These are phyloP conservation scores for Tanacetum coccineum DNA, from an alignment of 129 eudicot genomes.

Conservation along the genomic window DNA sequence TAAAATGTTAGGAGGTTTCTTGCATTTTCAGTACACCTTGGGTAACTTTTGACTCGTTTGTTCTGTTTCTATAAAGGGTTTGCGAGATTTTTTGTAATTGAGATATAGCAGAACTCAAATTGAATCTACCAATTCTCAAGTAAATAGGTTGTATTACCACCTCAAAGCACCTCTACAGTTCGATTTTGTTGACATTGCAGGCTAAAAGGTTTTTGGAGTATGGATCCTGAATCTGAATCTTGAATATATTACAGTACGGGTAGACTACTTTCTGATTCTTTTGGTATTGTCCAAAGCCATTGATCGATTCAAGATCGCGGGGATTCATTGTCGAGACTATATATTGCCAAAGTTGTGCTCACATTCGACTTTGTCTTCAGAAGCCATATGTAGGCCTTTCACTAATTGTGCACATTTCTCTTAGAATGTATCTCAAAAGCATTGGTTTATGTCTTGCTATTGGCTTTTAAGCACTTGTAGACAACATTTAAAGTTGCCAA, in stretches of 20 bases:
- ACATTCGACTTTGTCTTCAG: not conserved
- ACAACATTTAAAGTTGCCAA: not conserved
- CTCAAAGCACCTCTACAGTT: not conserved
- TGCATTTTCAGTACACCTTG: conserved; percentile 2
- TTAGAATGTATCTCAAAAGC: too few species aligned
- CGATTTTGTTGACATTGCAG: not conserved
- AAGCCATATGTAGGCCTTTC: not conserved
- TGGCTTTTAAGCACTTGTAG: not conserved
- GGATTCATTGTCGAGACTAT: not conserved
- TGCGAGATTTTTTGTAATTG: too few species aligned
- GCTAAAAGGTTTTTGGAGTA: conserved; percentile 8
- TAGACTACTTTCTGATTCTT: conserved; percentile 8
- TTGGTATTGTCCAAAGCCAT: conserved; percentile 13
- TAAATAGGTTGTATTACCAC: not conserved
- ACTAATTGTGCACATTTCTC: not conserved
- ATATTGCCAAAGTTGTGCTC: not conserved
- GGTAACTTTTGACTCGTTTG: not conserved
- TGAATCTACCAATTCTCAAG: not conserved
- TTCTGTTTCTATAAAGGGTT: not conserved
- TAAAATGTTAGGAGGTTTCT: not conserved
- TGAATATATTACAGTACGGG: not conserved
- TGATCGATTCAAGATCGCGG: conserved; percentile 4
- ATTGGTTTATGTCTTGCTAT: not conserved
- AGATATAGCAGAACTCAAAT: not conserved
- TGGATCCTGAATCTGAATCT: not conserved